Base-by-base conservation (phyloP, 2,329 filamentous ascomycete genomes). In the Ophiostoma sp. region DNA sequence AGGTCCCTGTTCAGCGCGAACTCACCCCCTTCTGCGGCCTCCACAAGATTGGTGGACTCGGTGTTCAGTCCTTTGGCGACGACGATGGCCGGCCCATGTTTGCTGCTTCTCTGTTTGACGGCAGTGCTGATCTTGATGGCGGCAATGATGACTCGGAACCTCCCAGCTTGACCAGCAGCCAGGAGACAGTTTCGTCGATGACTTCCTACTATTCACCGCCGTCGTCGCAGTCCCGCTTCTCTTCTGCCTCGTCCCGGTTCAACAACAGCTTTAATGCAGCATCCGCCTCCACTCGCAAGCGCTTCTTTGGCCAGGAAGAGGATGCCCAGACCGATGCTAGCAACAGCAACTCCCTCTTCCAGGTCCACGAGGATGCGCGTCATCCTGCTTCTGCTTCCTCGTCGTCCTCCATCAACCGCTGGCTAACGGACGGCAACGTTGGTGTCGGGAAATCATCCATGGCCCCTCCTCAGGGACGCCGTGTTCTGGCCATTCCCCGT, bases 11-110 rank as follows among this genome's bases (percentile, higher is more conserved):
- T 7, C 75, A 83, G 48, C 84, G 87, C 42, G 94, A 96, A 79
- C 85, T 97, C 4, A 84, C 91, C 8, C 93, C 94, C 0, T 97
- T 94, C 80, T 95, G 93, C 80, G 94, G 93, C 33, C 86, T 96
- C 76, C 87, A 93, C 83, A 94, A 91, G 78, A 86, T 93, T 72
- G 93, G 92, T 52, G 92, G 92, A 0, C 82, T 91, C 57, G 87
- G 87, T 39, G 84, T 87, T 36, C 91, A 94, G 79, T 85, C 88
- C 17, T 91, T 93, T 78, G 85, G 87, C 19, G 80, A 83, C 28
- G 82, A 75, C 19, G 74, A 75, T 57, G 77, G 77, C 48, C 55
- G 66, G 68, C 74, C 73, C 3, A 39, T 73, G 64, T 75, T 75
- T 63, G 72, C 71, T 57, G 19, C 72, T 1, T 33, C 73, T 52